Percentiles rank a stretch among this genome's conserved stretches.
Conservation (phyloP, 2,329 filamentous ascomycete genomes). For the Hymenoscyphus fructigenus region DNA sequence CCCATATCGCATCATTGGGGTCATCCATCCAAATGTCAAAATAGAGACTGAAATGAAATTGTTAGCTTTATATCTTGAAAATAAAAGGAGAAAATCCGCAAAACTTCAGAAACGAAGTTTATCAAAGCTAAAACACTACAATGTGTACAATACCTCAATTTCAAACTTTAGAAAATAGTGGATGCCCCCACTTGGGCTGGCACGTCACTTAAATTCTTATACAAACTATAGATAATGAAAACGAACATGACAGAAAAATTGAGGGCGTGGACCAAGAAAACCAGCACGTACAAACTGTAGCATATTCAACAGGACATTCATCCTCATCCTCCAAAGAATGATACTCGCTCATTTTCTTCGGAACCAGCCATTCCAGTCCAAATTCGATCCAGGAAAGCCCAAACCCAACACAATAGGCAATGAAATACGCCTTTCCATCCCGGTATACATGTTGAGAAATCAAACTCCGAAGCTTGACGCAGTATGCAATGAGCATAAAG, state of each 20-base stretch:
- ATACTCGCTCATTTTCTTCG: constrained; percentile 68
- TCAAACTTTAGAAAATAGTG: neutral
- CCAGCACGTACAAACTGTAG: constrained; percentile 63
- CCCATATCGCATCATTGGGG: constrained; percentile 91
- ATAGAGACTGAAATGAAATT: constrained; percentile 58
- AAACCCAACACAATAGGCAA: constrained; percentile 58
- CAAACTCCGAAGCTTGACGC: constrained; percentile 67
- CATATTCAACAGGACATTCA: constrained; percentile 77
- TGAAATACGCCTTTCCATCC: constrained; percentile 60
- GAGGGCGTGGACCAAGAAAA: neutral
- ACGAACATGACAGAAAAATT: too few species aligned
- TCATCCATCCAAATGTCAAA: constrained; percentile 98
- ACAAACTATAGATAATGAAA: neutral
- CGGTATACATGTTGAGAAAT: constrained; percentile 59
- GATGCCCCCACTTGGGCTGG: neutral
- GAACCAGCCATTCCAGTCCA: constrained; percentile 65
- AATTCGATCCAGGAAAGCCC: constrained; percentile 62
- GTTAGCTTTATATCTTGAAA: neutral
- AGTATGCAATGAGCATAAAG: constrained; percentile 62
- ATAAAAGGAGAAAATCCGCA: neutral
- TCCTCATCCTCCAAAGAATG: constrained; percentile 66
- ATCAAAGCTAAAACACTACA: neutral
- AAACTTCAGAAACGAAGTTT: neutral
- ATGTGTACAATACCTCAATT: neutral
- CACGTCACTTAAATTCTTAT: neutral